Evolutionary conservation across 331 rosid genomes (phyloP), one percentile per base, ranked within the genome.

Genomic region (Acacia concinna): DNA sequence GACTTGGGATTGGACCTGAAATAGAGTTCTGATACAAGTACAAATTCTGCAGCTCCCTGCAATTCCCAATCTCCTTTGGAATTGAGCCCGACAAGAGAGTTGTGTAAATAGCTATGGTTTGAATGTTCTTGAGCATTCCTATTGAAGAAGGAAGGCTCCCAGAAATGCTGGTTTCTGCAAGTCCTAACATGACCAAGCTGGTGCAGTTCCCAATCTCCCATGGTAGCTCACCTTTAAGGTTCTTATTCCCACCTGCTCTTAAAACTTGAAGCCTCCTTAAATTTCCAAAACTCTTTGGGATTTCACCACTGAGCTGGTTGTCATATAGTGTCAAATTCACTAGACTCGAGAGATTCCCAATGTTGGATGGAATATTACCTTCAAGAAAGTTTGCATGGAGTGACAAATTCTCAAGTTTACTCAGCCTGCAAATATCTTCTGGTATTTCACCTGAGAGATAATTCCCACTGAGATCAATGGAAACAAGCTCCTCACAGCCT

Each of bases 191-290:
- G 79, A 86, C 77, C 91, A 96, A 86, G 77, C 68, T 86, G 74
- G 88, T 90, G 92, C 99, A 96, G 86, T 89, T 91, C 75, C 97
- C 98, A 74, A 96, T 96, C 81, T 89, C 99, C 87, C 86, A 79
- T 51, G 99, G 99, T 27, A 96, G 75, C 84, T 87, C 90, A 68
- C 96, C 98, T 59, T 86, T 88, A 2, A 96, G 87, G 47, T 87
- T 80, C 60, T 86, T 88, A 78, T 96, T 96, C 60, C 99, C 99
- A 15, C 99, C 99, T 8, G 86, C 97, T 88, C 97, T 88, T 74
- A 93, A 87, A 1, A 86, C 81, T 84, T 91, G 85, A 14, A 96
- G 90, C 68, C 83, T 88, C 21, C 64, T 85, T 54, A 96, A 77
- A 41, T 70, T 85, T 34, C 97, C 99, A 70, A 91, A 70, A 76